Base-by-base conservation (phyloP, 2,329 filamentous ascomycete species). In the Talaromyces sp. region DNA sequence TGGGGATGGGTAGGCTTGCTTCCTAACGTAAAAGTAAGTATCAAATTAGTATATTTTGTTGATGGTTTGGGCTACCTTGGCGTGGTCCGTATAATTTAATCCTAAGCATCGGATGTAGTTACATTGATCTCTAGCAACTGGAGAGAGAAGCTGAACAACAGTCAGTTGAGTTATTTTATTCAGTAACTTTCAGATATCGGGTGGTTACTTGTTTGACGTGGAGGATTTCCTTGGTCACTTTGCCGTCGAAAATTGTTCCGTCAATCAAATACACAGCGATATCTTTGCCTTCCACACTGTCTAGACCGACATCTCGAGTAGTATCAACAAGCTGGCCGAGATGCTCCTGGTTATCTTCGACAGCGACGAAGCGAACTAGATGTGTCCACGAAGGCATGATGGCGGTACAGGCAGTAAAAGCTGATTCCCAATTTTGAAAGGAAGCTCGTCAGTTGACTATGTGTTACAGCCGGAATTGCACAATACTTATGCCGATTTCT, bases 31-130 rank as follows among this genome's bases (percentile, higher is more conserved):
- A 4, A 61, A 64, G n/a, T 37, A 4, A 22, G 27, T 1, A 56
- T 63, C 37, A 45, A n/a, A 27, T 24, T 13, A 31, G 14, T n/a
- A 10, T 24, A 14, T 14, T 13, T 9, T 43, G 13, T 5, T 27
- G 22, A 39, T 3, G 16, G 14, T 35, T 13, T 35, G n/a, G 11
- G 24, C 50, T 68, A 73, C 72, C 39, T 73, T 62, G 13, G 73
- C 73, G 49, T 75, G 74, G 16, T 73, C 72, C 19, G 47, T 68
- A 58, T 74, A 75, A 57, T 76, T 76, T 2, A 75, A 67, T 1
- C 74, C 73, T n/a, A 76, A 60, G 43, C 73, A 76, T 13, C 72
- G 67, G 45, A 76, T 73, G 22, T 70, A 72, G 50, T 68, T 73
- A 41, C 73, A 74, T n/a, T 70, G 56, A n/a, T 72, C 68, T 43